Evolutionary conservation across 2,329 filamentous ascomycete genomes (phyloP).

Genomic region (Cryphonectria nitschkei): DNA sequence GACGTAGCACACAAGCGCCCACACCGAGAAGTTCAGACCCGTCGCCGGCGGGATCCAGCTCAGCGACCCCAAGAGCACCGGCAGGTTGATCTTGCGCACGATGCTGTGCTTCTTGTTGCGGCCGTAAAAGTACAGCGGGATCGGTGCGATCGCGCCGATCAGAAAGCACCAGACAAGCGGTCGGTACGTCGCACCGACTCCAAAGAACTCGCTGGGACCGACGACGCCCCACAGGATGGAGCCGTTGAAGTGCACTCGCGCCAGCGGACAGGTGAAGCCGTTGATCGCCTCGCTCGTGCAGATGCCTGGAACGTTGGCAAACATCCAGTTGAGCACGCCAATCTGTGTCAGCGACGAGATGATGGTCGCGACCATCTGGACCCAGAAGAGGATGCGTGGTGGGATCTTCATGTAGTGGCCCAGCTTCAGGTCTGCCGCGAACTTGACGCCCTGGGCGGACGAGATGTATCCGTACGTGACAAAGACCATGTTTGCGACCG

Average conservation of each 20-base stretch:
- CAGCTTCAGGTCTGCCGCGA: slow-evolving; percentile 83
- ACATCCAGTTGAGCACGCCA: slow-evolving; percentile 88
- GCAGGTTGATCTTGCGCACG: slow-evolving; percentile 77
- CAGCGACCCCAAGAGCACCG: slow-evolving; percentile 80
- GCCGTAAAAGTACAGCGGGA: slow-evolving; percentile 74
- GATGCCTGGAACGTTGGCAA: slow-evolving; percentile 73
- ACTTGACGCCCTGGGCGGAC: slow-evolving; percentile 86
- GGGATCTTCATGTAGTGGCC: slow-evolving; percentile 90
- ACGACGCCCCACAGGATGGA: slow-evolving; percentile 90
- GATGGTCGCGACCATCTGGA: slow-evolving; percentile 76
- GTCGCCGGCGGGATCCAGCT: slow-evolving; percentile 87
- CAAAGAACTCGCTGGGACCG: slow-evolving; percentile 82
- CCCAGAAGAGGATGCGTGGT: slow-evolving; percentile 75
- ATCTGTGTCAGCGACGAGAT: slow-evolving; percentile 83
- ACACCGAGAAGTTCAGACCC: slow-evolving; percentile 85
- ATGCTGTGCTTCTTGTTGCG: slow-evolving; percentile 63
- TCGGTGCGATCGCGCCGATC: slow-evolving; percentile 73
- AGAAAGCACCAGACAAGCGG: slow-evolving; percentile 81
- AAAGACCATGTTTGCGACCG: slow-evolving; percentile 92
- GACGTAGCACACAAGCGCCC: slow-evolving; percentile 81
- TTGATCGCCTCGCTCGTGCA: slow-evolving; percentile 82
- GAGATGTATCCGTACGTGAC: slow-evolving; percentile 91
- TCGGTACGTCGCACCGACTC: slow-evolving; percentile 72
- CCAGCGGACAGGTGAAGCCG: slow-evolving; percentile 86
- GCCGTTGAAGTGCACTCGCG: slow-evolving; percentile 87